These are phyloP conservation scores for Serendipita indica DNA, from an alignment of 768 basidiomycete genomes.

Conservation along the genomic window DNA sequence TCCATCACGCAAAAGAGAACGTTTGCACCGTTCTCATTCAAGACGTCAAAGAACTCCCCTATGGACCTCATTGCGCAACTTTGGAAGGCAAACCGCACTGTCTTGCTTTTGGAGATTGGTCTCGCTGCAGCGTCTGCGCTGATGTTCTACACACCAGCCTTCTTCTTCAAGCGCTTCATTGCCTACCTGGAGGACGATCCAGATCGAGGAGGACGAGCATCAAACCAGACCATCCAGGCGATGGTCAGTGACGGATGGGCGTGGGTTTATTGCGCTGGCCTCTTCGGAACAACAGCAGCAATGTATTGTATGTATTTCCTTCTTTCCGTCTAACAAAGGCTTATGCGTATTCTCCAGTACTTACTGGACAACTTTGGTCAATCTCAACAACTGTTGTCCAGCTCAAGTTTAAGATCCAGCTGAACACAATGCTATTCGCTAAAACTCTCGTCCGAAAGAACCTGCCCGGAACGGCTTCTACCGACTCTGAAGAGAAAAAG, in stretches of 20 bases:
- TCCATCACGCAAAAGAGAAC: neutral
- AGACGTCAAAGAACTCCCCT: neutral
- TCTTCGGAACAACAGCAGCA: slow-evolving; percentile 33
- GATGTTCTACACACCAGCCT: slow-evolving; percentile 47
- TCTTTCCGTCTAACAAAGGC: neutral
- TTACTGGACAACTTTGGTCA: slow-evolving; percentile 57
- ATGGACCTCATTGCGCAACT: slow-evolving; percentile 41
- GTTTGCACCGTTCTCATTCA: neutral
- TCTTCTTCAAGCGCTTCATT: slow-evolving; percentile 24
- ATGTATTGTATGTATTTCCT: slow-evolving; percentile 27
- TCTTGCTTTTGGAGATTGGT: slow-evolving; percentile 28
- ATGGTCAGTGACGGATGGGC: slow-evolving; percentile 21
- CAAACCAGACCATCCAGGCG: slow-evolving; percentile 11
- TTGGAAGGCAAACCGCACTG: slow-evolving; percentile 36
- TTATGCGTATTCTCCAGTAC: slow-evolving; percentile 22
- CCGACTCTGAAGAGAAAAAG: slow-evolving; percentile 9
- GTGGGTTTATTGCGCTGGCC: slow-evolving; percentile 28
- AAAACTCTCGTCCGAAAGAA: slow-evolving; percentile 83
- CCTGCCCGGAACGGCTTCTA: slow-evolving; percentile 34
- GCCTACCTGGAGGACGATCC: slow-evolving; percentile 25
- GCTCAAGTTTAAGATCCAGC: slow-evolving; percentile 53
- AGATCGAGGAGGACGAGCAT: slow-evolving; percentile 14
- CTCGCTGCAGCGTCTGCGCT: slow-evolving; percentile 44
- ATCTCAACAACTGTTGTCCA: slow-evolving; percentile 54
- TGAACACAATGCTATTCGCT: slow-evolving; percentile 71